Percentiles rank a stretch among this genome's conserved stretches.
Evolutionary conservation across 176 grass and related monocot species (phyloP).

Genomic region (Dendrocalamus sinicus): DNA sequence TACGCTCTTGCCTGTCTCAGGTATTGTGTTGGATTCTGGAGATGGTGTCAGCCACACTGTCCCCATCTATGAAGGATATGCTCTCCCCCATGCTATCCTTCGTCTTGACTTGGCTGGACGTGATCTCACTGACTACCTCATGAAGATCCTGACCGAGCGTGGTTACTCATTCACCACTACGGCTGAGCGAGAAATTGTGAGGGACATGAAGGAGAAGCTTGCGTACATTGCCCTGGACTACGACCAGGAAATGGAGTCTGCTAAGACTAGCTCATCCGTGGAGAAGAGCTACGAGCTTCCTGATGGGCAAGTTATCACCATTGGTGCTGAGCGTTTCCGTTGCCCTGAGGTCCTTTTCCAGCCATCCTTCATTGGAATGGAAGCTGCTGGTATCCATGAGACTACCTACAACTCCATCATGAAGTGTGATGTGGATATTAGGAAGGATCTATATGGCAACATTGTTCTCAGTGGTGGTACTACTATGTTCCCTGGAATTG

Average conservation of each 20-base stretch:
- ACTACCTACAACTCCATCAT: slow-evolving; percentile 99
- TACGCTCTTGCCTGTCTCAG: slow-evolving; percentile 38
- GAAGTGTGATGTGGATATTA: slow-evolving; percentile 99
- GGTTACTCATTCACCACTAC: slow-evolving; percentile 98
- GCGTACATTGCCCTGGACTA: slow-evolving; percentile 93
- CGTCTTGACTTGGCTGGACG: slow-evolving; percentile 88
- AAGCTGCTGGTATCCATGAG: slow-evolving; percentile 97
- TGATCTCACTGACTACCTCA: slow-evolving; percentile 87
- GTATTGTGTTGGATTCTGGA: slow-evolving; percentile 91
- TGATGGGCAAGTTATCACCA: slow-evolving; percentile 93
- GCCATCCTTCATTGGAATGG: slow-evolving; percentile 96
- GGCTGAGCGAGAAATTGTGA: slow-evolving; percentile 93
- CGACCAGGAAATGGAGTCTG: slow-evolving; percentile 86
- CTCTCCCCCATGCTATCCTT: slow-evolving; percentile 90
- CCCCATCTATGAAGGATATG: slow-evolving; percentile 96
- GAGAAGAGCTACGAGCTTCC: slow-evolving; percentile 96
- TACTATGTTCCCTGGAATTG: slow-evolving; percentile 93
- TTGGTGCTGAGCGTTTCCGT: slow-evolving; percentile 88
- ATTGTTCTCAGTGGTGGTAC: slow-evolving; percentile 91
- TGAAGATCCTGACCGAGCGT: slow-evolving; percentile 95
- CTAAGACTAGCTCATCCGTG: slow-evolving; percentile 81
- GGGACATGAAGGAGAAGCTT: slow-evolving; percentile 96
- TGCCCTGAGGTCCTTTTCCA: slow-evolving; percentile 99
- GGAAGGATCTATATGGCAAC: slow-evolving; percentile 96
- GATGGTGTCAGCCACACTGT: slow-evolving; percentile 97